A percentile compares a stretch with the other conserved stretches of the same genome.
These are phyloP conservation scores for Cylindrotheca closterium DNA, from an alignment of 108 stramenopile species.

Conservation along the genomic window DNA sequence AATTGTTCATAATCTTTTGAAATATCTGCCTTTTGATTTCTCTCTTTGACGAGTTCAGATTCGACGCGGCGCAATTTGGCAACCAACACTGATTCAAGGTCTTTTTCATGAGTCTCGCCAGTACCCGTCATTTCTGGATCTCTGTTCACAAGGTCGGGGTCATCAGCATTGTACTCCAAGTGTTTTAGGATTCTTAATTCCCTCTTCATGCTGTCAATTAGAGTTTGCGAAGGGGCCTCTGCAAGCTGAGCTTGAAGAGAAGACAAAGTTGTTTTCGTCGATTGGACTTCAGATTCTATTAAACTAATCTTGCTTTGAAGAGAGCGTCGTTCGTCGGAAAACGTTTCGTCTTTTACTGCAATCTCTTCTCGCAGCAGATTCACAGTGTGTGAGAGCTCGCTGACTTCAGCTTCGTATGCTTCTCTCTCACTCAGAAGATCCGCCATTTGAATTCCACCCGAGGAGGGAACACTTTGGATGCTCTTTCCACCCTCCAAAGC, in stretches of 20 bases:
- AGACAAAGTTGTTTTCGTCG: constrained; percentile 39
- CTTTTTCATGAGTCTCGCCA: constrained; percentile 56
- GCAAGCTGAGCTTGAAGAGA: constrained; percentile 61
- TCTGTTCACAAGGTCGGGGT: constrained; percentile 55
- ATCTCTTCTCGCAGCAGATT: constrained; percentile 79
- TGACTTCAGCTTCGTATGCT: constrained; percentile 86
- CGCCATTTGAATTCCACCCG: constrained; percentile 49
- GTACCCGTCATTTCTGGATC: constrained; percentile 72
- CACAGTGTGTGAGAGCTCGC: constrained; percentile 63
- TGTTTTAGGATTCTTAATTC: constrained; percentile 84
- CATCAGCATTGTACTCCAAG: constrained; percentile 85
- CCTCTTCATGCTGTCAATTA: constrained; percentile 79
- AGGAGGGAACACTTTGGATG: constrained; percentile 28
- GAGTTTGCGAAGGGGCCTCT: constrained; percentile 61
- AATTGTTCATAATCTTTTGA: constrained; percentile 42
- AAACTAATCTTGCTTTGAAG: constrained; percentile 50
- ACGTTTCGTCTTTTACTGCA: constrained; percentile 52
- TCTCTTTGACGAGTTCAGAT: constrained; percentile 81
- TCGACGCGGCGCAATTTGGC: constrained; percentile 76
- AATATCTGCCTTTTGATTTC: constrained; percentile 51
- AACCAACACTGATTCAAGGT: constrained; percentile 83
- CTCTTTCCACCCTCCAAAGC: constrained; percentile 37
- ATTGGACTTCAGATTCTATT: constrained; percentile 51
- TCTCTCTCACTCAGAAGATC: constrained; percentile 79
- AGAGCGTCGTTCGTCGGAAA: constrained; percentile 37